Evolutionary conservation across 305 asterid genomes (phyloP).

Genomic region (Solanum chacoense): DNA sequence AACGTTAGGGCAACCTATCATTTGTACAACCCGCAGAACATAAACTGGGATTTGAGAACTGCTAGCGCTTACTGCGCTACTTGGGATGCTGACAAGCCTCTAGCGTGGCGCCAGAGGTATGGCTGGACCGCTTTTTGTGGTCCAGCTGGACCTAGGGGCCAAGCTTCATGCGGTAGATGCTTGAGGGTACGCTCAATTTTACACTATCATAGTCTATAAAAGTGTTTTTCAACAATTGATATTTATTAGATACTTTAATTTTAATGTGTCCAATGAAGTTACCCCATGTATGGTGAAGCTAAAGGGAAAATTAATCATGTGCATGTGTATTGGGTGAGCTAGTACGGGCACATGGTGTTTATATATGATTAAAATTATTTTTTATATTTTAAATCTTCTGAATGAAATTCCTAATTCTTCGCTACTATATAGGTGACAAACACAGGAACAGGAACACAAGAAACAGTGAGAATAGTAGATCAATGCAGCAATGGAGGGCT

Average conservation of each 20-base stretch:
- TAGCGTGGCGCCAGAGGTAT: constrained; percentile 7
- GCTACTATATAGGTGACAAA: constrained; percentile 14
- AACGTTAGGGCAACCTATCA: constrained; percentile 16
- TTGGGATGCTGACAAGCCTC: constrained; percentile 17
- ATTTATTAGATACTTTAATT: not conserved
- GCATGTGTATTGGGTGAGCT: not conserved
- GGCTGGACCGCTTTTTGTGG: constrained; percentile 27
- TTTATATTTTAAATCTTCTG: no score
- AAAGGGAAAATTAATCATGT: not conserved
- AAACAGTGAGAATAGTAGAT: constrained; percentile 23
- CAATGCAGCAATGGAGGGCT: constrained; percentile 26
- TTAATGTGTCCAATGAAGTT: not conserved
- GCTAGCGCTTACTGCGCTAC: constrained; percentile 15
- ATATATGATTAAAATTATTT: no score
- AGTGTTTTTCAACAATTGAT: not conserved
- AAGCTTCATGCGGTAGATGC: constrained; percentile 15
- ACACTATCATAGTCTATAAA: not conserved
- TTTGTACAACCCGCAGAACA: constrained; percentile 7
- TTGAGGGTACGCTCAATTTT: not conserved
- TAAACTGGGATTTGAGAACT: constrained; percentile 5
- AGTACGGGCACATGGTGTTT: not conserved
- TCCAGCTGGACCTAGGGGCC: constrained; percentile 17
- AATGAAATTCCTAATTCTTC: not conserved
- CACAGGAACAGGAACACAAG: constrained; percentile 14
- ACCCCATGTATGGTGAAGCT: not conserved